These are phyloP conservation scores for Oxytropis ochrocephala DNA, from an alignment of 306 rosid species.

Conservation along the genomic window DNA sequence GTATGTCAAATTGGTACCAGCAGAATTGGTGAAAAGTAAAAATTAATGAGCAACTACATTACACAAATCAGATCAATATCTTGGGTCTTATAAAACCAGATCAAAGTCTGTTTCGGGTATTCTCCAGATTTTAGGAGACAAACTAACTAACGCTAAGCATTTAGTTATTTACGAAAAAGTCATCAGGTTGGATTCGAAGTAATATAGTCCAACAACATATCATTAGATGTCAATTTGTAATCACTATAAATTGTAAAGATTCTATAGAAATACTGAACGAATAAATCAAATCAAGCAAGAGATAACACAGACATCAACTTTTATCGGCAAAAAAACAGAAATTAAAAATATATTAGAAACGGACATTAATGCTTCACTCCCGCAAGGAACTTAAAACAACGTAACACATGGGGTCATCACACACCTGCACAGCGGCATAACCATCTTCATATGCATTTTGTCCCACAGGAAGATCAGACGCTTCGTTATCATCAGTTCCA, in stretches of 20 bases:
- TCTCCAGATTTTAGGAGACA: background rate
- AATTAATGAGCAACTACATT: background rate
- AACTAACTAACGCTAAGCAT: conserved; percentile 2
- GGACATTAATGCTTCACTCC: conserved; percentile 13
- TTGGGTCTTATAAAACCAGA: background rate
- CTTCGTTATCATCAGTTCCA: conserved; percentile 63
- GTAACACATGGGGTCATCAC: conserved; percentile 30
- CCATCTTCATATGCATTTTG: conserved; percentile 81
- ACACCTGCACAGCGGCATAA: conserved; percentile 70
- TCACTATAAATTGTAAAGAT: background rate
- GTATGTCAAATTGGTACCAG: background rate
- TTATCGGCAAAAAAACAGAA: background rate
- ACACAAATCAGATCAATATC: conserved; percentile 4
- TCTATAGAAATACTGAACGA: background rate
- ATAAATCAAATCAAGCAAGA: background rate
- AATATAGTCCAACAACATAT: background rate
- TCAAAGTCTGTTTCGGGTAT: background rate
- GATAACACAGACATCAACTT: background rate
- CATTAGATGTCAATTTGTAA: background rate
- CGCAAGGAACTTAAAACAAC: conserved; percentile 11
- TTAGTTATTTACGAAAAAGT: background rate
- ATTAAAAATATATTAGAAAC: background rate
- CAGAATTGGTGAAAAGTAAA: background rate
- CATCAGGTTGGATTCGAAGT: background rate
- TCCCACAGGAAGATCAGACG: conserved; percentile 55